A percentile compares a stretch with the other conserved stretches of the same genome.
These are phyloP conservation scores for Podospora sp. DNA, from an alignment of 495 filamentous ascomycete species.

Conservation along the genomic window DNA sequence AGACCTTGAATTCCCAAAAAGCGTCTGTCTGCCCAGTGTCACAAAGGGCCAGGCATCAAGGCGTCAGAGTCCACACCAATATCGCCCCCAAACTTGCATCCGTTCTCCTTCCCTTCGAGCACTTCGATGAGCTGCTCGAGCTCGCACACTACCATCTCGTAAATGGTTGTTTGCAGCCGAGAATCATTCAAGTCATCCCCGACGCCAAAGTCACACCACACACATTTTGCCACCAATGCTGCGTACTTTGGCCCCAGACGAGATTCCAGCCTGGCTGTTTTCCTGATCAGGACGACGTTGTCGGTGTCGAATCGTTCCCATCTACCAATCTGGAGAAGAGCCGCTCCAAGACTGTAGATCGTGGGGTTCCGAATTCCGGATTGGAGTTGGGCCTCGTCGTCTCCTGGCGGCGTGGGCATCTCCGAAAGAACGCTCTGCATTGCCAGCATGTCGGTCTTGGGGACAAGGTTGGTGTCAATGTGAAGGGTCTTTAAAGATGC, in stretches of 20 bases:
- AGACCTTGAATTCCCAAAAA: too few relatives aligned
- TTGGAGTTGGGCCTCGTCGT: slow-evolving; percentile 8
- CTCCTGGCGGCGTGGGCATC: not conserved
- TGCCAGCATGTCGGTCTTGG: not conserved
- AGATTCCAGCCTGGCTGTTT: slow-evolving; percentile 3
- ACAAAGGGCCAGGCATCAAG: too few relatives aligned
- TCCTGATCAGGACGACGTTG: slow-evolving; percentile 17
- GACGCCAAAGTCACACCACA: slow-evolving; percentile 25
- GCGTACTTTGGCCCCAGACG: slow-evolving; percentile 21
- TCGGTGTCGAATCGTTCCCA: slow-evolving; percentile 20
- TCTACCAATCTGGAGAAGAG: slow-evolving; percentile 24
- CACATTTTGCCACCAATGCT: slow-evolving; percentile 16
- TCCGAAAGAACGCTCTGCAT: not conserved
- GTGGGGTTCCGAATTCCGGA: slow-evolving; percentile 17
- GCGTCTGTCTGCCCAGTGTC: too few relatives aligned
- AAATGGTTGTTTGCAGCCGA: slow-evolving; percentile 14
- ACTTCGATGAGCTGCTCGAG: slow-evolving; percentile 7
- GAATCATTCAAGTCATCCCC: slow-evolving; percentile 13
- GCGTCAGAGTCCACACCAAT: too few relatives aligned
- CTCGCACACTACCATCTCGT: slow-evolving; percentile 13
- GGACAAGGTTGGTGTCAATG: slow-evolving; percentile 4
- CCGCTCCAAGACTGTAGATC: slow-evolving; percentile 17
- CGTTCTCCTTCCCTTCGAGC: not conserved
- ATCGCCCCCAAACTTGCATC: too few relatives aligned
- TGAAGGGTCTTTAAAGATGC: slow-evolving; percentile 10